Conservation (phyloP, 2,329 filamentous ascomycete genomes). For the Daldinia eschscholtzii region DNA sequence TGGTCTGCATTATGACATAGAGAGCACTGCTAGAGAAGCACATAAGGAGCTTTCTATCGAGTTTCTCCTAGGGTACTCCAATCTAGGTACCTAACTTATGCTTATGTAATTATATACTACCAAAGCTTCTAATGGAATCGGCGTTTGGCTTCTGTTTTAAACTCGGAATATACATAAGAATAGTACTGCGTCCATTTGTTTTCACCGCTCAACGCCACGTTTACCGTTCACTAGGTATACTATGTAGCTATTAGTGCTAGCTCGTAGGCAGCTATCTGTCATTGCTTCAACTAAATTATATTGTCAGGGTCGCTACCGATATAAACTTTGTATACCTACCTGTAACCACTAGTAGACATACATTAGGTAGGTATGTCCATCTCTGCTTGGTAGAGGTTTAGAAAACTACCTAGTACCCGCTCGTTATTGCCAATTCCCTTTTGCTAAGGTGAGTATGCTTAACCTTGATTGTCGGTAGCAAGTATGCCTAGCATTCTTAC, state of each 20-base stretch:
- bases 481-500: background rate
- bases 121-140: background rate
- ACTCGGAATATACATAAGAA: background rate
- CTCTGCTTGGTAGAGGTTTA: too few species aligned
- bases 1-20: background rate
- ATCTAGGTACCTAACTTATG: background rate
- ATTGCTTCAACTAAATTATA: background rate
- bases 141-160: background rate
- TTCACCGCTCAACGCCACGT: constrained; percentile 3
- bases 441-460: too few species aligned
- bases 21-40: too few species aligned
- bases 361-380: too few species aligned
- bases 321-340: background rate
- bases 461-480: background rate
- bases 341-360: background rate
- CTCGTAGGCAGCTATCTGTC: background rate
- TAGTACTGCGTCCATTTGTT: background rate
- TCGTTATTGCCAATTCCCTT: too few species aligned
- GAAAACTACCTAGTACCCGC: too few species aligned
- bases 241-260: background rate
- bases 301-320: background rate
- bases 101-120: constrained; percentile 3
- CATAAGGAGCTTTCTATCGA: background rate
- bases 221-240: background rate
- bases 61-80: background rate